Evolutionary conservation across 1,284 basidiomycete species (phyloP), one percentile per base, ranked within the genome.

Genomic region (Leccinum subrobustum): DNA sequence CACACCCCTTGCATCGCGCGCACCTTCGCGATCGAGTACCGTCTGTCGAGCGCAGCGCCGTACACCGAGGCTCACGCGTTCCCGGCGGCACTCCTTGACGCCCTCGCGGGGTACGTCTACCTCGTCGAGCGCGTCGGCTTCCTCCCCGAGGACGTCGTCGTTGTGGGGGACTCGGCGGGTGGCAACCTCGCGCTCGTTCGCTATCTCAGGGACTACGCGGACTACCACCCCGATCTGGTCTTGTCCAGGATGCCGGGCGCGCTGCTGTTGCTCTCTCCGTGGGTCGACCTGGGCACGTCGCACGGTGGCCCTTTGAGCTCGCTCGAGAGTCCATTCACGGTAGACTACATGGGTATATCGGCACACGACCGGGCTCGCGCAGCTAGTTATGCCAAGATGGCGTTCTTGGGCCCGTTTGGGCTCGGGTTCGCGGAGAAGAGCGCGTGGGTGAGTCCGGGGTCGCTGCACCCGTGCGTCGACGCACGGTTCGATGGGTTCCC

Each of bases 121-220:
- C 77, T 87, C 7, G 76, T 84, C 31, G 64, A 77, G n/a, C 66
- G 62, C 0, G 64, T 81, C 23, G 76, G 78, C 0, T 79, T 84
- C 60, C 60, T 67, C 1, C 78, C 83, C 11, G 65, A 73, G 7
- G 77, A 87, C 65, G 81, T 90, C 61, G 72, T 87, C 53, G 53
- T 89, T 2, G 71, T 67, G 1, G 88, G 87, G 1, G 86, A 88
- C 66, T 84, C 81, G 6, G 85, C 87, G 0, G 89, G 88, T 1
- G 87, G 80, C 0, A 82, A 86, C 63, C 66, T 85, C 6, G 81
- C 83, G 2, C 66, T 82, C 29, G 65, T 72, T 5, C 74, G 78
- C 0, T 82, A 81, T 65, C 63, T 82, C 18, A 64, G 76, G 35
- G 68, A 75, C 54, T 61, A 71, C 23, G 61, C 59, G 1, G 20